Evolutionary conservation across 192 early-diverging fungal species (phyloP).

Genomic region (Coemansia reversa): DNA sequence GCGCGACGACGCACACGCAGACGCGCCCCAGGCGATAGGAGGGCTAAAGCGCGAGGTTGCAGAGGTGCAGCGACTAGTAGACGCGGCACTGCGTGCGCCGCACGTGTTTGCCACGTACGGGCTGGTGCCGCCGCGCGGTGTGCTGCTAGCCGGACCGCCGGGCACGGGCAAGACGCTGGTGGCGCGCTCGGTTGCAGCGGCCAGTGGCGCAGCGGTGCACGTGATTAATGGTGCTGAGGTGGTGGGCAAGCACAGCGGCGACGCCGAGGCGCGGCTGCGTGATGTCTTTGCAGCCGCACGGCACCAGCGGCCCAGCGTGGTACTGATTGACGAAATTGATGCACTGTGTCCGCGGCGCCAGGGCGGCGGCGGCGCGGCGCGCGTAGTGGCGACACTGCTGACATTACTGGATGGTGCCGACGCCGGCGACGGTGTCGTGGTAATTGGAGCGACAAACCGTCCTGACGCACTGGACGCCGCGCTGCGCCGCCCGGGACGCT

Average conservation of each 20-base stretch:
- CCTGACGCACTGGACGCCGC: slow-evolving; percentile 87
- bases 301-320: slow-evolving; percentile 72
- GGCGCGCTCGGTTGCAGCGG: slow-evolving; percentile 80
- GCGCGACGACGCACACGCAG: neutral
- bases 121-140: slow-evolving; percentile 85
- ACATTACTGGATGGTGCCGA: slow-evolving; percentile 87
- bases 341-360: slow-evolving; percentile 80
- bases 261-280: slow-evolving; percentile 84
- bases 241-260: slow-evolving; percentile 86
- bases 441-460: slow-evolving; percentile 93
- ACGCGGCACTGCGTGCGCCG: slow-evolving; percentile 71
- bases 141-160: slow-evolving; percentile 87
- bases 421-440: slow-evolving; percentile 52
- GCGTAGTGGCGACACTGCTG: slow-evolving; percentile 89
- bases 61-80: slow-evolving; percentile 81
- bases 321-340: slow-evolving; percentile 96
- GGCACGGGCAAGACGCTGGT: slow-evolving; percentile 97
- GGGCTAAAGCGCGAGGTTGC: slow-evolving; percentile 74
- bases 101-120: slow-evolving; percentile 73
- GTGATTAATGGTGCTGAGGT: slow-evolving; percentile 92
- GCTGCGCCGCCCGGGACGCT: slow-evolving; percentile 81
- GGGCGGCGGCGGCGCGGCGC: slow-evolving; percentile 81
- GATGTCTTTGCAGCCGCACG: slow-evolving; percentile 72
- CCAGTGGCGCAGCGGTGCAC: slow-evolving; percentile 71
- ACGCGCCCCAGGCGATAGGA: slow-evolving; percentile 59